phyloP scores from a whole-genome alignment of 169 alveolate species.

The Plasmodium gonderi region DNA sequence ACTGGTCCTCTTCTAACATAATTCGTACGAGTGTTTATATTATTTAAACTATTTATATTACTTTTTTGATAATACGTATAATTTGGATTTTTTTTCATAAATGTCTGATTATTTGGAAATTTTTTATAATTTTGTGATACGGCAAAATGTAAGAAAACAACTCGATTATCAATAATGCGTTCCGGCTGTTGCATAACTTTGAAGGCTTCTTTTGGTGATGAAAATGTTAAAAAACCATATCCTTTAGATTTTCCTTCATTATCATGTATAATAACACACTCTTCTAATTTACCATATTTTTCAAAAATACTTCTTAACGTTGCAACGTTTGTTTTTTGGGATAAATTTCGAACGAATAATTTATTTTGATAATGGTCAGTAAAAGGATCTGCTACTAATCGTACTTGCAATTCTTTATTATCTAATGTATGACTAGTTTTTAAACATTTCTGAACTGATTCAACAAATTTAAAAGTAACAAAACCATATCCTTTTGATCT shows the following conservation, averaged over 20 bases:
- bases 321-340: conserved; percentile 79
- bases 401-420: conserved; percentile 78
- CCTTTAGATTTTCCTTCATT: conserved; percentile 82
- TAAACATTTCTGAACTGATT: conserved; percentile 78
- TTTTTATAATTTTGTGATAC: conserved; percentile 76
- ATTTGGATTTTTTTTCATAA: conserved; percentile 45
- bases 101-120: conserved; percentile 53
- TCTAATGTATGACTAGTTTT: conserved; percentile 74
- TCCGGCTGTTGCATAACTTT: conserved; percentile 84
- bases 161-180: conserved; percentile 81
- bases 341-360: conserved; percentile 83
- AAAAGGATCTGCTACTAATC: conserved; percentile 82
- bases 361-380: conserved; percentile 77
- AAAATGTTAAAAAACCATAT: conserved; percentile 80
- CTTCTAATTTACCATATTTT: conserved; percentile 82
- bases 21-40: conserved; percentile 35
- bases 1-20: conserved; percentile 50
- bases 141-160: conserved; percentile 81
- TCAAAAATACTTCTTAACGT: conserved; percentile 76
- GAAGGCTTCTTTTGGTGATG: conserved; percentile 79
- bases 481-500: conserved; percentile 88
- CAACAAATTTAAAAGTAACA: conserved; percentile 84
- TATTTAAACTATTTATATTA: conserved; percentile 30
- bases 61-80: conserved; percentile 44
- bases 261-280: conserved; percentile 82